Base-by-base conservation (phyloP, 2,329 filamentous ascomycete species). In the Decorospora gaudefroyi region DNA sequence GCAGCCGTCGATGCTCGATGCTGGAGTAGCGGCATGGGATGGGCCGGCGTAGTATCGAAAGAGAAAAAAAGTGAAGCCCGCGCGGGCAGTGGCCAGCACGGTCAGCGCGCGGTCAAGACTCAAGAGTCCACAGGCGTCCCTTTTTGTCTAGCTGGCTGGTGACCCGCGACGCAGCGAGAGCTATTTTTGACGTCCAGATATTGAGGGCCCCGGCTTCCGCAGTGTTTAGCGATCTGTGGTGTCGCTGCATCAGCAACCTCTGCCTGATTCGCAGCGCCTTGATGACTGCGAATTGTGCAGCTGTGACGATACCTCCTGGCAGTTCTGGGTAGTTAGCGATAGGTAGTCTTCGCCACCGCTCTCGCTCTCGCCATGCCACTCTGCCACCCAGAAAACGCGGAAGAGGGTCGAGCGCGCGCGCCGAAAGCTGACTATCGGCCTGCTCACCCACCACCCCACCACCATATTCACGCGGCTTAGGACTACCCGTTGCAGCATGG, bases 141-240 rank as follows among this genome's bases (percentile, higher is more conserved):
- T 42, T 44, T 39, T 38, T 38, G 32, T 31, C 18, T 17, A n/a
- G 19, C 38, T 34, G 38, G 49, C 47, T 46, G 52, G 50, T 58
- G 54, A 56, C 52, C 30, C 26, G 44, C 44, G 48, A 57, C 44
- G 58, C 54, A 55, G 49, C 25, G 34, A 34, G 39, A 27, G 38
- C 62, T 64, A 67, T 63, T 62, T 61, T 62, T 62, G 56, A 53
- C 36, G 18, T 13, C 4, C 37, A 49, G 49, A 64, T 59, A 55
- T 61, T 53, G 51, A 47, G 22, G 39, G 51, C 48, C 56, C 54
- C 46, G 34, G 48, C 47, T 43, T 31, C 42, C 34, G 47, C 50
- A 57, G 51, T 43, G 43, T 53, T 51, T 59, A 54, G 58, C 58
- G 53, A 56, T 46, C 32, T 55, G 48, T 59, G 44, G 49, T 49